A percentile compares a stretch with the other conserved stretches of the same genome.
Conservation (phyloP, 2,329 filamentous ascomycete genomes). For the Trichoderma asperellum region DNA sequence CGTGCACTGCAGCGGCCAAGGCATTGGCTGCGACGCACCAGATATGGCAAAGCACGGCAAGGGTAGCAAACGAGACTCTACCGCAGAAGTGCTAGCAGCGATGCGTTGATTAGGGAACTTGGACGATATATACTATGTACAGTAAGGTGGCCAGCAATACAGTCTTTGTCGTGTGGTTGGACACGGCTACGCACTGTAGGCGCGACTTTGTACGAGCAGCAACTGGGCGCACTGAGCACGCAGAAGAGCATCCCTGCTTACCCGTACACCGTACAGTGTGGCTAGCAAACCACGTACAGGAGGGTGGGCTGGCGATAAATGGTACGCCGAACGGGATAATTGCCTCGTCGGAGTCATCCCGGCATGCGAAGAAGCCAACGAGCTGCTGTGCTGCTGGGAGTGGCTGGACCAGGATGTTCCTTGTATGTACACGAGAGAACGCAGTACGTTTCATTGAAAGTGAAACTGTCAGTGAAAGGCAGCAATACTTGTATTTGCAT, state of each 20-base stretch:
- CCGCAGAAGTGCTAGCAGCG: not conserved
- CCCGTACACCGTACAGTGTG: constrained; percentile 15
- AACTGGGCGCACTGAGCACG: not conserved
- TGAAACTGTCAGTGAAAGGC: not conserved
- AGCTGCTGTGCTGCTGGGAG: not conserved
- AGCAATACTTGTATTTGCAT: not conserved
- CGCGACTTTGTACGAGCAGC: not conserved
- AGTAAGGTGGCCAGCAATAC: not conserved
- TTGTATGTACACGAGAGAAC: not conserved
- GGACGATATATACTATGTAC: not conserved
- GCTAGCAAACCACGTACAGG: not conserved
- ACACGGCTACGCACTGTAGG: not conserved
- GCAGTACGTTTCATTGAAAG: not conserved
- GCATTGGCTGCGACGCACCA: constrained; percentile 19
- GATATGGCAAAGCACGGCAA: constrained; percentile 7
- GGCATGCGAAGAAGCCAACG: constrained; percentile 8
- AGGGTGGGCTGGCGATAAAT: constrained; percentile 23
- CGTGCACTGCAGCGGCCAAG: constrained; percentile 22
- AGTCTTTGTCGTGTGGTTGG: not conserved
- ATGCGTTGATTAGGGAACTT: not conserved
- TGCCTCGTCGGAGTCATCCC: constrained; percentile 28
- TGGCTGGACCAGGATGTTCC: constrained; percentile 12
- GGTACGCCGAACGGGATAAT: constrained; percentile 27
- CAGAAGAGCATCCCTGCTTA: not conserved
- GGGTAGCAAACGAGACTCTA: constrained; percentile 3